A percentile compares a stretch with the other conserved stretches of the same genome.
These are phyloP conservation scores for Backusella tarrabulga DNA, from an alignment of 192 early-diverging fungal genomes.

Conservation along the genomic window DNA sequence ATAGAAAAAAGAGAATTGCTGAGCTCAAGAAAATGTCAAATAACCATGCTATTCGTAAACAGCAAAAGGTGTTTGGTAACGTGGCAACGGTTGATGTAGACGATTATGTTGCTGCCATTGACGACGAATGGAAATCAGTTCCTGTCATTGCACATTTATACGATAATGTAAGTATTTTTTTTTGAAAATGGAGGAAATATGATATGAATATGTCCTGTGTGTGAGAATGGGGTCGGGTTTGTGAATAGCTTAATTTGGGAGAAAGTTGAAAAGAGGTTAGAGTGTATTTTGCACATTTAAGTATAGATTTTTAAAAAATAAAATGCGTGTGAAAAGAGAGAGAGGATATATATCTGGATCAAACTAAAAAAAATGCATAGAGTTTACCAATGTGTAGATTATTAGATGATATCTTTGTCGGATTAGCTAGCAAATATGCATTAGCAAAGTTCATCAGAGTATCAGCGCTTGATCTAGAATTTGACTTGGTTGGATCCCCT, in stretches of 20 bases:
- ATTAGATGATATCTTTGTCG: constrained; percentile 44
- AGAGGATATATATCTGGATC: neutral
- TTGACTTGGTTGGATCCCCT: constrained; percentile 55
- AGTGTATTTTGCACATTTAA: neutral
- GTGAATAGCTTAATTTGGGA: neutral
- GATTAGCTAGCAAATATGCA: constrained; percentile 47
- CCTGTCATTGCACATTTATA: constrained; percentile 54
- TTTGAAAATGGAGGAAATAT: constrained; percentile 11
- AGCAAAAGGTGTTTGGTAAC: constrained; percentile 45
- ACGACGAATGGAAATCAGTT: constrained; percentile 47
- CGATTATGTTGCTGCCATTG: constrained; percentile 50
- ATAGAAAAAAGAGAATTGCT: constrained; percentile 32
- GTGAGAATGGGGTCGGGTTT: neutral
- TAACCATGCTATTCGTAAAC: constrained; percentile 14
- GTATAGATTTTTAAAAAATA: neutral
- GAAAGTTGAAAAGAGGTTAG: neutral
- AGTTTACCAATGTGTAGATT: constrained; percentile 33
- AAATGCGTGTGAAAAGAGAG: neutral
- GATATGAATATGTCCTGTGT: neutral
- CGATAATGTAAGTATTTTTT: constrained; percentile 40
- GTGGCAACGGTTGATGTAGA: constrained; percentile 45
- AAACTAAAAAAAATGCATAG: neutral
- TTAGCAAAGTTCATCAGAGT: constrained; percentile 52
- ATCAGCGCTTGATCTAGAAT: constrained; percentile 50
- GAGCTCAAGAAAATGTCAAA: constrained; percentile 38